Evolutionary conservation across 1,284 basidiomycete genomes (phyloP).

Genomic region (Cystobasidium pallidum): DNA sequence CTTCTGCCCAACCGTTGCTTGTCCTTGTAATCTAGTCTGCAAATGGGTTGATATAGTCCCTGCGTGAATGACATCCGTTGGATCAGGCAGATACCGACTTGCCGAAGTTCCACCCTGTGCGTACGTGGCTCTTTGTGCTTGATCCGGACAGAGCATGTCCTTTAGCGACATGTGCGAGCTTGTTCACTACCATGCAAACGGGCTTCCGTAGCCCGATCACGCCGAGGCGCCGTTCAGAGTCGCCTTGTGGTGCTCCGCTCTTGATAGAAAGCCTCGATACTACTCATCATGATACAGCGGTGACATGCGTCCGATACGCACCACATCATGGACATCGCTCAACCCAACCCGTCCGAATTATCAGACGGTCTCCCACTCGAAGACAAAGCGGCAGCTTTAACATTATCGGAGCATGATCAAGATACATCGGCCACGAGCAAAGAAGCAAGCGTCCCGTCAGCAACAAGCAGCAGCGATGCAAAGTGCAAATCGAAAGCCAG

Average conservation of each 20-base stretch:
- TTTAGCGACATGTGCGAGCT: too few relatives aligned
- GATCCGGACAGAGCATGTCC: too few relatives aligned
- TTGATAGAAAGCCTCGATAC: too few relatives aligned
- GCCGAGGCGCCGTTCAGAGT: neutral
- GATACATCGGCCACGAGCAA: neutral
- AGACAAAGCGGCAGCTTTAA: neutral
- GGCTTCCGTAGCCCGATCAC: neutral
- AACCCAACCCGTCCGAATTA: neutral
- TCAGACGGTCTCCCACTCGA: neutral
- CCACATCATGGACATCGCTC: neutral
- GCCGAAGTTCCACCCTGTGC: too few relatives aligned
- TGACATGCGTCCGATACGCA: constrained; percentile 6
- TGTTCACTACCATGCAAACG: too few relatives aligned
- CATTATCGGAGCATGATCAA: neutral
- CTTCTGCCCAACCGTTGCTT: neutral
- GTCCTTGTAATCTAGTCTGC: neutral
- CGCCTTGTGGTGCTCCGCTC: neutral
- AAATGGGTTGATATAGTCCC: neutral
- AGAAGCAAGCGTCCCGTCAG: neutral
- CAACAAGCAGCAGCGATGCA: neutral
- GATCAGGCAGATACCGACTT: too few relatives aligned
- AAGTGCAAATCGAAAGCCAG: neutral
- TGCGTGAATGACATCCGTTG: neutral
- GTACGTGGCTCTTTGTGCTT: too few relatives aligned
- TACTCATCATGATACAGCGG: constrained; percentile 13